Percentiles rank a stretch among this genome's conserved stretches.
Evolutionary conservation across 495 filamentous ascomycete genomes (phyloP).

Genomic region (Astrocystis sublimbata): DNA sequence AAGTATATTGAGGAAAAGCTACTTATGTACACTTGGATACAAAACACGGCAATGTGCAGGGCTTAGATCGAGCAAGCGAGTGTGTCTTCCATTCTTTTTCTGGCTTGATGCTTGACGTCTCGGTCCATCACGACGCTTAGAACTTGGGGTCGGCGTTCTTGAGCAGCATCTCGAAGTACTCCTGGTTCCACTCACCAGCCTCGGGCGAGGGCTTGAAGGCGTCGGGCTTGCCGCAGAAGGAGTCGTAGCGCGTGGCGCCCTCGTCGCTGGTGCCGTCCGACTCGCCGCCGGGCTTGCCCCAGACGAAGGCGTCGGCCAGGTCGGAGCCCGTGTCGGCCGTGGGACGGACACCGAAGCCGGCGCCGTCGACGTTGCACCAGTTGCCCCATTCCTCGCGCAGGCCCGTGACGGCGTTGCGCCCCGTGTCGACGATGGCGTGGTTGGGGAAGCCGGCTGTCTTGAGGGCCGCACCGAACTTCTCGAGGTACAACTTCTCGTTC

Average conservation of each 20-base stretch:
- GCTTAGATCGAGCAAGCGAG: not conserved
- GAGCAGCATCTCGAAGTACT: slow-evolving; percentile 70
- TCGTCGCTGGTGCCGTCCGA: slow-evolving; percentile 72
- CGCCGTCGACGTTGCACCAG: slow-evolving; percentile 81
- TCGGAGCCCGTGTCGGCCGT: slow-evolving; percentile 61
- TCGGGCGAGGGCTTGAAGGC: slow-evolving; percentile 70
- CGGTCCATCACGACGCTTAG: slow-evolving; percentile 15
- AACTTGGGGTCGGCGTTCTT: slow-evolving; percentile 66
- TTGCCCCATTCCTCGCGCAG: slow-evolving; percentile 72
- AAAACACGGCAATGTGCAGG: slow-evolving; percentile 25
- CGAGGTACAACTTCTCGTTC: slow-evolving; percentile 75
- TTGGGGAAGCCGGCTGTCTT: slow-evolving; percentile 62
- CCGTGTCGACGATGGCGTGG: slow-evolving; percentile 72
- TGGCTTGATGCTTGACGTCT: not conserved
- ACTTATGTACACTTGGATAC: slow-evolving; percentile 37
- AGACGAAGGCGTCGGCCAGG: slow-evolving; percentile 75
- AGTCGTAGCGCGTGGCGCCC: slow-evolving; percentile 66
- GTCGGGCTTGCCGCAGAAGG: slow-evolving; percentile 65
- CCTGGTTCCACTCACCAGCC: slow-evolving; percentile 78
- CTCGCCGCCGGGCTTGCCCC: slow-evolving; percentile 84
- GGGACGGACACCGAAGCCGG: slow-evolving; percentile 72
- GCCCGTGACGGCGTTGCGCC: slow-evolving; percentile 68
- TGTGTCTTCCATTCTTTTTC: not conserved
- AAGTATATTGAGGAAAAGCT: slow-evolving; percentile 31
- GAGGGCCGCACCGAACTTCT: slow-evolving; percentile 64